Evolutionary conservation across 2,329 filamentous ascomycete species (phyloP).

Genomic region (Aureobasidium lini): DNA sequence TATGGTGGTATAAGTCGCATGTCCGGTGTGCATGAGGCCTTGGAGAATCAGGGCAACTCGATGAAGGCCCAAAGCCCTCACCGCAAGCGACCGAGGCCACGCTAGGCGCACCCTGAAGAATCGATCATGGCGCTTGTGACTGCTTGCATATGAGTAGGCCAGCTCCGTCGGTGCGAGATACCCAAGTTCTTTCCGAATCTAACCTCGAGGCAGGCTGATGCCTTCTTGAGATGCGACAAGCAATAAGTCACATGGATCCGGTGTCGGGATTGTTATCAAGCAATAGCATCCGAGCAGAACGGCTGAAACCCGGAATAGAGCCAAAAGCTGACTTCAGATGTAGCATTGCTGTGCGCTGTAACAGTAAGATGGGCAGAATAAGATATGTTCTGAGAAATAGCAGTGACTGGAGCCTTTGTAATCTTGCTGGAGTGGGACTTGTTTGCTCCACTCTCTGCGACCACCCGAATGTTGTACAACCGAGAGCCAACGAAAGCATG

Average conservation of each 20-base stretch:
- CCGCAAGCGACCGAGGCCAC: slow-evolving; percentile 1
- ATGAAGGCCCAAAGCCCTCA: not conserved
- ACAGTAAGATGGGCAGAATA: too few relatives aligned
- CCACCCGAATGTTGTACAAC: not conserved
- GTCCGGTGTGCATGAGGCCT: too few relatives aligned
- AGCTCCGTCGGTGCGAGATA: not conserved
- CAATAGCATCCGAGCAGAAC: too few relatives aligned
- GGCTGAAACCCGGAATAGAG: not conserved
- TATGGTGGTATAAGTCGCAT: not conserved
- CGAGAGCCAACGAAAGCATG: not conserved
- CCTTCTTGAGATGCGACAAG: not conserved
- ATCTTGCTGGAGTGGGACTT: not conserved
- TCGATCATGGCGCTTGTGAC: not conserved
- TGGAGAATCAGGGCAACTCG: not conserved
- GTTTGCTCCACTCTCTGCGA: not conserved
- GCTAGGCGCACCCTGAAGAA: not conserved
- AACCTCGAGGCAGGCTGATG: not conserved
- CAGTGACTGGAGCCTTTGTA: not conserved
- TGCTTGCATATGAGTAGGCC: not conserved
- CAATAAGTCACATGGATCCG: not conserved
- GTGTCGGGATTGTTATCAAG: not conserved
- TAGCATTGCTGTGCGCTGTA: not conserved
- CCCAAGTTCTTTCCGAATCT: too few relatives aligned
- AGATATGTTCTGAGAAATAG: too few relatives aligned
- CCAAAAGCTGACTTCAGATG: not conserved